Percentiles rank a stretch among this genome's conserved stretches.
Evolutionary conservation across 2,329 filamentous ascomycete genomes (phyloP).

Genomic region (Phyllosticta citriasiana): DNA sequence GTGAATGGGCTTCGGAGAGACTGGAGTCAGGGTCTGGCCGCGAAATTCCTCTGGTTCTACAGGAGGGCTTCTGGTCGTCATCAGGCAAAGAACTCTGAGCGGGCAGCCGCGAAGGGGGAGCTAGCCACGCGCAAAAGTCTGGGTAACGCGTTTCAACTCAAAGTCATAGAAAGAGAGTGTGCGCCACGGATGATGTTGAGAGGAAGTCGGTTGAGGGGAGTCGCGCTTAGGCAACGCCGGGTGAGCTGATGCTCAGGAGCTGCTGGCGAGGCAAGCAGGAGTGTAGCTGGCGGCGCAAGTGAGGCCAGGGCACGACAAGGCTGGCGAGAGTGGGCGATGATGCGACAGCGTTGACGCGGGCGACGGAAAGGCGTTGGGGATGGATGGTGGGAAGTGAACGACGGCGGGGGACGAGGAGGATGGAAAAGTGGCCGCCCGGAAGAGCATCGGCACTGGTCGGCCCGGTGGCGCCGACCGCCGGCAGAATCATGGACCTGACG

Average conservation of each 20-base stretch:
- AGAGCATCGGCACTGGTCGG: neutral
- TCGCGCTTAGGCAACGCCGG: neutral
- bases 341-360: neutral
- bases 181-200: constrained; percentile 1
- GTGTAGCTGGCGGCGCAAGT: constrained; percentile 6
- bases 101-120: constrained; percentile 16
- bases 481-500: neutral
- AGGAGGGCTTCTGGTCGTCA: constrained; percentile 44
- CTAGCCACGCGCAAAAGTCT: constrained; percentile 2
- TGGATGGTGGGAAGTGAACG: neutral
- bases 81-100: constrained; percentile 30
- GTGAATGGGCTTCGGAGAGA: constrained; percentile 61
- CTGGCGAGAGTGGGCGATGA: neutral
- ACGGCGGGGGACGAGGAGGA: neutral
- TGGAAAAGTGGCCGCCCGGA: neutral
- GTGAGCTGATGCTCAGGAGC: neutral
- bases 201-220: neutral
- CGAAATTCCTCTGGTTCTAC: constrained; percentile 50
- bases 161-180: constrained; percentile 17
- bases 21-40: constrained; percentile 56
- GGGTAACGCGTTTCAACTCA: constrained; percentile 15
- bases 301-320: neutral
- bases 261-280: constrained; percentile 2
- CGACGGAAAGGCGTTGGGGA: neutral
- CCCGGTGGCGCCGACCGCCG: neutral